Evolutionary conservation across 345 rosid genomes (phyloP).

Genomic region (Noccaea caerulescens): DNA sequence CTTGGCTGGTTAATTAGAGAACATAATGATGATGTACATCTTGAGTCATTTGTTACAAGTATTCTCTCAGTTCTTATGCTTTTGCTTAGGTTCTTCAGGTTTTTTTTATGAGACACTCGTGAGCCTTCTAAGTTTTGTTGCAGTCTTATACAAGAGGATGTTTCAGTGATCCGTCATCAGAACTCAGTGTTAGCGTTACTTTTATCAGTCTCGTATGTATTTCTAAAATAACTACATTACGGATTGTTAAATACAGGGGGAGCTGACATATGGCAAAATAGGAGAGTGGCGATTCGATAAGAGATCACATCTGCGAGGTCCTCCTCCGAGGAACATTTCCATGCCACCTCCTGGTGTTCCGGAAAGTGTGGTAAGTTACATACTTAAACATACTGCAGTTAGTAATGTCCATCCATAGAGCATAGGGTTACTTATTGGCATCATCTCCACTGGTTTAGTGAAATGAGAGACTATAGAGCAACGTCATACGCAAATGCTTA

Average conservation of each 20-base stretch:
- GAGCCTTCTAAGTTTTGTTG: slow-evolving; percentile 6
- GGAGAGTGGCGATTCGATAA: slow-evolving; percentile 98
- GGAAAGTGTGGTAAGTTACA: slow-evolving; percentile 87
- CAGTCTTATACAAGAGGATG: slow-evolving; percentile 13
- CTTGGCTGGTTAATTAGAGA: neutral
- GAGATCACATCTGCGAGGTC: slow-evolving; percentile 80
- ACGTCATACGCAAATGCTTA: neutral
- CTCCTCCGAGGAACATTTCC: slow-evolving; percentile 76
- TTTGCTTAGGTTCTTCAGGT: neutral
- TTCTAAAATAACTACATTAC: neutral
- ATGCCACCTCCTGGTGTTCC: slow-evolving; percentile 94
- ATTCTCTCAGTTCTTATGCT: neutral
- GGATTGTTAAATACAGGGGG: slow-evolving; percentile 56
- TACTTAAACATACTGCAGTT: slow-evolving; percentile 4
- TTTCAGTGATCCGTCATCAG: neutral
- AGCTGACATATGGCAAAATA: slow-evolving; percentile 79
- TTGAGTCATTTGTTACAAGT: slow-evolving; percentile 4
- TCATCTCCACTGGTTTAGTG: slow-evolving; percentile 10
- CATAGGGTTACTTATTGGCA: neutral
- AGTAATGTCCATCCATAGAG: slow-evolving; percentile 21
- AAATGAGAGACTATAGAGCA: slow-evolving; percentile 14
- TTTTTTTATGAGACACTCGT: slow-evolving; percentile 1
- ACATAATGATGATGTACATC: neutral
- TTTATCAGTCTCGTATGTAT: slow-evolving; percentile 16
- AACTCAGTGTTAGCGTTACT: neutral